phyloP scores from a whole-genome alignment of 768 basidiomycete species.

The Asterophora lycoperdoides region DNA sequence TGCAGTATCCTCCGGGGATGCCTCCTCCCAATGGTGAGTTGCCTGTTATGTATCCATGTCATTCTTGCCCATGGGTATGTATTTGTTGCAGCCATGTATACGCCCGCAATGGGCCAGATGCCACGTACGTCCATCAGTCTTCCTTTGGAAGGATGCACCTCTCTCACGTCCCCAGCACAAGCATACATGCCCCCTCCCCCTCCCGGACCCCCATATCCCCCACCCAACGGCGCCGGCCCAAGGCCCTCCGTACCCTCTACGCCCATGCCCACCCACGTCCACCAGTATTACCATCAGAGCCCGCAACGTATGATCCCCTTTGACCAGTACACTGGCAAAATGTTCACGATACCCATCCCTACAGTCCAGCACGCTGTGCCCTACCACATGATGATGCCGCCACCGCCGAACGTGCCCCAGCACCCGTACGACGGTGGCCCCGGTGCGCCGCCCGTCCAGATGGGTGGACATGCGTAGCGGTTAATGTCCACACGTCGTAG shows the following conservation, averaged over 20 bases:
- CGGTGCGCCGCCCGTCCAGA: constrained; percentile 58
- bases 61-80: constrained; percentile 3
- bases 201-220: constrained; percentile 68
- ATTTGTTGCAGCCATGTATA: constrained; percentile 64
- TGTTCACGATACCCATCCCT: constrained; percentile 25
- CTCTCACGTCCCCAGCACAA: constrained; percentile 48
- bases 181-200: constrained; percentile 73
- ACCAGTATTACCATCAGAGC: constrained; percentile 86
- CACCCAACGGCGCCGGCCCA: constrained; percentile 73
- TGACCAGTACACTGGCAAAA: constrained; percentile 21
- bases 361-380: constrained; percentile 83
- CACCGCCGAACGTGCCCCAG: constrained; percentile 61
- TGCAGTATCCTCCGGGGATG: constrained; percentile 79
- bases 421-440: constrained; percentile 73
- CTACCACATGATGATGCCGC: constrained; percentile 92
- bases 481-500: neutral
- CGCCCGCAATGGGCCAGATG: constrained; percentile 83
- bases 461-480: constrained; percentile 71
- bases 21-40: constrained; percentile 71
- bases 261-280: constrained; percentile 81
- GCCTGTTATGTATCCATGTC: constrained; percentile 11
- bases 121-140: constrained; percentile 55
- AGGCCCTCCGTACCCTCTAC: constrained; percentile 91
- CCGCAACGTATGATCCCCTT: constrained; percentile 61
- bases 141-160: constrained; percentile 1